Base-by-base conservation (phyloP, 192 early-diverging fungal species). In the Endogone sp. region DNA sequence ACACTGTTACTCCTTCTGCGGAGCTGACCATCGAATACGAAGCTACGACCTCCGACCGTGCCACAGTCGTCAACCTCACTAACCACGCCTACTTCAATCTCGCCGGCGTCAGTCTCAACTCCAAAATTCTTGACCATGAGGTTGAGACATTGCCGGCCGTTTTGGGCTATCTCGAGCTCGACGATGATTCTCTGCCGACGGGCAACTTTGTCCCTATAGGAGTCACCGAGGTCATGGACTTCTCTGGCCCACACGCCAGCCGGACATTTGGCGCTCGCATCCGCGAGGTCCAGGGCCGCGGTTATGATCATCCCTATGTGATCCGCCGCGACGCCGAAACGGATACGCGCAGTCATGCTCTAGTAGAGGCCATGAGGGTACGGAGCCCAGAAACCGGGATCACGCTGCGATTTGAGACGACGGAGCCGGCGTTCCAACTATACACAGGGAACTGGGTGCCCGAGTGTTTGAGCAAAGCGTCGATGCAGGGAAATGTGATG, bases 41-140 rank as follows among this genome's bases (percentile, higher is more conserved):
- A 2, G 88, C 81, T 2, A 70, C 68, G 4, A 73, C 83, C 11
- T 6, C 58, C 9, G 79, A 82, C 13, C 73, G 85, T 6, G 63
- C 73, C 3, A 93, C 90, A 0, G 74, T 91, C 49, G 73, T 92
- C 11, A 94, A 91, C 57, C 74, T 95, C 11, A 94, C 95, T 11
- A 92, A 90, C 76, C 95, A 97, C 71, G 78, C 91, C 21, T 97
- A 95, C 78, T 96, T 94, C 77, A 94, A 94, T 72, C 77, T 97
- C 30, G 84, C 91, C 37, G 94, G 95, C 22, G 80, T 88, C 30
- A 79, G 71, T 9, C 31, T 37, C 11, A 74, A 76, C 10, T 73
- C 75, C 11, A 81, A 80, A 6, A 74, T 88, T 24, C 71, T 80
- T 11, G 82, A 85, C 59, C 82, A 85, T 55, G 79, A 90, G 58